Percentiles rank a stretch among this genome's conserved stretches.
Conservation (phyloP, 2,329 filamentous ascomycete species). For the Cercospora berteroae region DNA sequence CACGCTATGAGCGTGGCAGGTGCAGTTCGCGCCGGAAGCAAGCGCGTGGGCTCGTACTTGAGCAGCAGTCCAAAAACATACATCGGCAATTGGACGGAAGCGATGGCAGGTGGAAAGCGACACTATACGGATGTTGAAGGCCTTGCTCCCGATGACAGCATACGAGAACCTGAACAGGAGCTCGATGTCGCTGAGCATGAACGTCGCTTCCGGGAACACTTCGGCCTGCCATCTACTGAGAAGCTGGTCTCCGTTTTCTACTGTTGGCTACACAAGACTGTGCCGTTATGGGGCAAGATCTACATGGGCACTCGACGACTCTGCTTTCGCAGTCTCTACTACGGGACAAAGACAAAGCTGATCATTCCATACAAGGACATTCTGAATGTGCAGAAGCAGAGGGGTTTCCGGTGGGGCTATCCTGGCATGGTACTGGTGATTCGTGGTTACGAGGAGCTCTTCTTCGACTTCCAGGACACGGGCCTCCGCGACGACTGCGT, state of each 20-base stretch:
- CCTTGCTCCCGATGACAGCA: constrained; percentile 62
- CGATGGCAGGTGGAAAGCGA: constrained; percentile 88
- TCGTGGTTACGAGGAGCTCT: constrained; percentile 88
- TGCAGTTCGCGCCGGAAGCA: constrained; percentile 60
- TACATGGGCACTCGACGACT: constrained; percentile 86
- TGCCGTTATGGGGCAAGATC: constrained; percentile 93
- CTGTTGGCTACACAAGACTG: constrained; percentile 81
- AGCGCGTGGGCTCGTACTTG: constrained; percentile 64
- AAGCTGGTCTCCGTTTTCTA: constrained; percentile 86
- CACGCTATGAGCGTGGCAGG: constrained; percentile 25
- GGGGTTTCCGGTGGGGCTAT: constrained; percentile 89
- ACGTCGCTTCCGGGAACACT: constrained; percentile 79
- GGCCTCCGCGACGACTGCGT: constrained; percentile 86
- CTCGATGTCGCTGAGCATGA: constrained; percentile 55
- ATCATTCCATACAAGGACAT: constrained; percentile 88
- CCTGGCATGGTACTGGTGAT: constrained; percentile 90
- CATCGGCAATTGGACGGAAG: constrained; percentile 92
- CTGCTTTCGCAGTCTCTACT: constrained; percentile 88
- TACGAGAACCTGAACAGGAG: constrained; percentile 56
- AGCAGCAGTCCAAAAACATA: constrained; percentile 94
- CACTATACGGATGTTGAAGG: constrained; percentile 78
- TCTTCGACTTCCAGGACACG: constrained; percentile 82
- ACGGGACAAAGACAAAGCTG: constrained; percentile 85
- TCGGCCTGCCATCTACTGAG: constrained; percentile 81
- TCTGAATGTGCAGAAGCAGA: constrained; percentile 91